Conservation (phyloP, 2,329 filamentous ascomycete genomes). For the Aureobasidium pullulans region DNA sequence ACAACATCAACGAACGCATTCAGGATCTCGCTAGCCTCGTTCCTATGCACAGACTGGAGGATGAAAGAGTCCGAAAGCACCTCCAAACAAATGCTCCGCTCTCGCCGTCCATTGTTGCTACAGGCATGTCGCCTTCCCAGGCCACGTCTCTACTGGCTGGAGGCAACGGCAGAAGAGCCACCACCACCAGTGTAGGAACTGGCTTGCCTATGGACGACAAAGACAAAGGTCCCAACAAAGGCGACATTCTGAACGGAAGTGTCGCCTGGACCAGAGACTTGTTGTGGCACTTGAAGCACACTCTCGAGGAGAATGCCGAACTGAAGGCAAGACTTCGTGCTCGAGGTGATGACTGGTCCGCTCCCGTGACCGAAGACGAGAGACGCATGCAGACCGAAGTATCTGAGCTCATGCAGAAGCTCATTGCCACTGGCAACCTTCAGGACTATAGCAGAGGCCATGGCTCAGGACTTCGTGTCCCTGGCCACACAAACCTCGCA, state of each 20-base stretch:
- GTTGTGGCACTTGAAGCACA: conserved; percentile 92
- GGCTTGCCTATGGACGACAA: conserved; percentile 92
- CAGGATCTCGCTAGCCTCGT: conserved; percentile 93
- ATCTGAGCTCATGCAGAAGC: conserved; percentile 76
- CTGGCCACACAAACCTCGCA: conserved; percentile 84
- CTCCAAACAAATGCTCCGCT: conserved; percentile 86
- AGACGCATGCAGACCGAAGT: conserved; percentile 92
- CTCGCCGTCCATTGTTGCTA: conserved; percentile 69
- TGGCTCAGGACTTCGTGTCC: conserved; percentile 81
- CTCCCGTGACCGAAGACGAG: conserved; percentile 83
- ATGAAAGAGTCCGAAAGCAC: conserved; percentile 94
- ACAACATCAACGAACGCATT: conserved; percentile 98
- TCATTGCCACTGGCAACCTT: conserved; percentile 44
- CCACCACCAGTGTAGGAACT: conserved; percentile 67
- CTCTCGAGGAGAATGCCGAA: conserved; percentile 83
- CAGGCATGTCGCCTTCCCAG: conserved; percentile 60
- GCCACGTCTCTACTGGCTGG: conserved; percentile 85
- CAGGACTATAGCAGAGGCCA: conserved; percentile 65
- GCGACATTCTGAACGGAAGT: conserved; percentile 93
- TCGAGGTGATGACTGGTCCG: conserved; percentile 68
- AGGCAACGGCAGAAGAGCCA: conserved; percentile 70
- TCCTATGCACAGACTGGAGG: conserved; percentile 83
- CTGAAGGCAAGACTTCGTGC: conserved; percentile 67
- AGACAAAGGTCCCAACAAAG: conserved; percentile 98
- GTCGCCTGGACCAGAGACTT: conserved; percentile 96